These are phyloP conservation scores for Paratinospora sagittata DNA, from an alignment of 164 flowering plant species.

Conservation along the genomic window DNA sequence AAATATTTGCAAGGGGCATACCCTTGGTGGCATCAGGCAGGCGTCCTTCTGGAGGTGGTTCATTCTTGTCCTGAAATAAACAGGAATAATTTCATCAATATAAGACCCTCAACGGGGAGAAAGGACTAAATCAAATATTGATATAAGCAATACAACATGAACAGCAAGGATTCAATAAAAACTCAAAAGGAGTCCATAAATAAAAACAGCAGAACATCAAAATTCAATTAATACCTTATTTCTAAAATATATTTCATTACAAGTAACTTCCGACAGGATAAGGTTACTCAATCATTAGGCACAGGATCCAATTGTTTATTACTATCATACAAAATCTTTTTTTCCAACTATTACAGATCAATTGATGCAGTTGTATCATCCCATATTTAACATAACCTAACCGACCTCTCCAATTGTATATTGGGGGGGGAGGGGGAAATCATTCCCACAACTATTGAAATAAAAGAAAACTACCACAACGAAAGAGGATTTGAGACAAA, in stretches of 20 bases:
- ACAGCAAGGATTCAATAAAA: too few species aligned
- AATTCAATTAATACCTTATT: too few species aligned
- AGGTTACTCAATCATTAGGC: background rate
- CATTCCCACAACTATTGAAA: background rate
- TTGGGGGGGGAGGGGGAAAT: too few species aligned
- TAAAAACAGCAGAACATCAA: too few species aligned
- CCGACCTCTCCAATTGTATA: background rate
- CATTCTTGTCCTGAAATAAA: conserved; percentile 62
- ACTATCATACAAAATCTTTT: too few species aligned
- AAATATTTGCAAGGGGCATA: too few species aligned
- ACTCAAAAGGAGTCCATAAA: background rate
- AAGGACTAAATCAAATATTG: background rate
- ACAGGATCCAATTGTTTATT: background rate
- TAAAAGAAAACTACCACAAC: background rate
- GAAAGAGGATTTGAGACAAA: too few species aligned
- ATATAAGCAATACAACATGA: background rate
- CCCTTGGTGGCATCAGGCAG: conserved; percentile 92
- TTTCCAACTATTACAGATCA: too few species aligned
- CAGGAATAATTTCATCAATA: background rate
- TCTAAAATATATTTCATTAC: too few species aligned
- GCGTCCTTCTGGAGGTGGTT: conserved; percentile 91
- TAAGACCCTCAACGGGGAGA: background rate
- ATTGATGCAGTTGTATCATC: too few species aligned
- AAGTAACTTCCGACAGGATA: background rate
- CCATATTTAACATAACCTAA: background rate